Conservation (phyloP, 495 filamentous ascomycete species). For the Astrocystis sublimbata region DNA sequence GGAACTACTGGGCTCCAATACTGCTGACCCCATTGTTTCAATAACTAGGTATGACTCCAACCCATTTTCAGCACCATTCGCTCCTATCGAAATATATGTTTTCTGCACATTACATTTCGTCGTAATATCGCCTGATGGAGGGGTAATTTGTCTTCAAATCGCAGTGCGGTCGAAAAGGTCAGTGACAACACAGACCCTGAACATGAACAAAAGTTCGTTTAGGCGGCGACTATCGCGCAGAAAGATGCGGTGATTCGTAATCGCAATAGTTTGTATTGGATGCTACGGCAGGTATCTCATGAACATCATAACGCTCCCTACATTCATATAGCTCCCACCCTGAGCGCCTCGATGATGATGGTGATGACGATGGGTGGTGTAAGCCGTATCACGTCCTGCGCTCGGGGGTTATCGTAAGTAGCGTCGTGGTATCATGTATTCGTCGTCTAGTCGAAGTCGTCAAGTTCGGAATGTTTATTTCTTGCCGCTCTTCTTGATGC, state of each 20-base stretch:
- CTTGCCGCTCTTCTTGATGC: constrained; percentile 90
- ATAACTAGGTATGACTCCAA: neutral
- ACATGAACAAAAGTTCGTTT: neutral
- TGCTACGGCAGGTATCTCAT: constrained; percentile 12
- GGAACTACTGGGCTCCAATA: too few relatives aligned
- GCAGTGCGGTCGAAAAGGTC: neutral
- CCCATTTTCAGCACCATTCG: neutral
- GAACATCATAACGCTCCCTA: constrained; percentile 1
- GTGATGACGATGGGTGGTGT: too few relatives aligned
- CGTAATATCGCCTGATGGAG: neutral
- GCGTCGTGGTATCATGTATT: constrained; percentile 23
- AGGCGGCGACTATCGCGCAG: neutral
- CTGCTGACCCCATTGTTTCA: too few relatives aligned
- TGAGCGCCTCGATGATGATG: neutral
- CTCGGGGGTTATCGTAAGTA: neutral
- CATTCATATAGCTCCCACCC: neutral
- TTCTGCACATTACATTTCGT: neutral
- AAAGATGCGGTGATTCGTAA: neutral
- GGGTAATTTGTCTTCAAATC: too few relatives aligned
- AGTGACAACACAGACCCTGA: neutral
- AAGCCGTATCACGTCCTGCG: neutral
- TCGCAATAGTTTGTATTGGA: constrained; percentile 12
- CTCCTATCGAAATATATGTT: neutral
- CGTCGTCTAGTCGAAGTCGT: too few relatives aligned
- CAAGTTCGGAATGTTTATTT: constrained; percentile 56